Evolutionary conservation across 2,329 filamentous ascomycete species (phyloP).

Genomic region (Aspergillus jensenii): DNA sequence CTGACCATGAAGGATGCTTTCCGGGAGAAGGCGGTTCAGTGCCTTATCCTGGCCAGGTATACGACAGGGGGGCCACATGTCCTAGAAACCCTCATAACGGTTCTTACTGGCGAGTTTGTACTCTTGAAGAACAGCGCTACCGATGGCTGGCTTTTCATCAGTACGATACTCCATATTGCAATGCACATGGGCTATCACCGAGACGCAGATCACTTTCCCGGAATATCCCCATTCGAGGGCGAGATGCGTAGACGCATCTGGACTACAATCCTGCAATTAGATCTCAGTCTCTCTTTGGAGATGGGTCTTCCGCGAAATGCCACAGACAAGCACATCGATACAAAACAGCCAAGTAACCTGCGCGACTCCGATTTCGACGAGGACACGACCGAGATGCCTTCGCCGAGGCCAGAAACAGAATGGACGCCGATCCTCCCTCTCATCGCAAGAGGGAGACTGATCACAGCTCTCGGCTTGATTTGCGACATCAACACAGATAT

Average conservation of each 20-base stretch:
- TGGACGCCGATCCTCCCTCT: not conserved
- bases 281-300: not conserved
- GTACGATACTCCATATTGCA: not conserved
- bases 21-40: not conserved
- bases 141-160: not conserved
- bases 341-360: not conserved
- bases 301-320: not conserved
- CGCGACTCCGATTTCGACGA: not conserved
- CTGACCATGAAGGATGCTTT: not conserved
- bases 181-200: not conserved
- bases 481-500: not conserved
- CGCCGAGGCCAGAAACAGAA: not conserved
- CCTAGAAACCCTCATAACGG: not conserved
- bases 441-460: not conserved
- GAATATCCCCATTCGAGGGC: not conserved
- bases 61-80: not conserved
- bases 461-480: not conserved
- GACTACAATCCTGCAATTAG: not conserved
- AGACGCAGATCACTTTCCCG: not conserved
- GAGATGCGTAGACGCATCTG: not conserved
- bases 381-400: not conserved
- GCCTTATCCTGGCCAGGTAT: not conserved
- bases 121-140: not conserved
- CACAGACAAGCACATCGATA: not conserved
- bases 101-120: not conserved